Evolutionary conservation across 2,329 filamentous ascomycete species (phyloP).

Genomic region (Talaromyces funiculosus): DNA sequence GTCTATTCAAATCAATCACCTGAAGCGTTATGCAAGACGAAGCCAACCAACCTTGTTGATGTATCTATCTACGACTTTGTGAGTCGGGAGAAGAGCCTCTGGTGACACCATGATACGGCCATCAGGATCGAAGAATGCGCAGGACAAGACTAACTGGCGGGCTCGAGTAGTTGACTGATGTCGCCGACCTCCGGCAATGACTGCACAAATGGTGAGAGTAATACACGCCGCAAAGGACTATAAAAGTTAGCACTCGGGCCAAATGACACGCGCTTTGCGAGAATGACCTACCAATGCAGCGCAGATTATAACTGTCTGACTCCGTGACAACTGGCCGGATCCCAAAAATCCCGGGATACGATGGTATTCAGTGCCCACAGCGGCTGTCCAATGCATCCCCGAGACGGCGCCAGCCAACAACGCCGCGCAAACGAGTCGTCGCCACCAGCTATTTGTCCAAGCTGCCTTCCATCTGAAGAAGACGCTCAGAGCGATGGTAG

Average conservation of each 20-base stretch:
- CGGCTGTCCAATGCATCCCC: conserved; percentile 82
- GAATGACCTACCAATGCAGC: conserved; percentile 56
- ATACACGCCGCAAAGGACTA: conserved; percentile 59
- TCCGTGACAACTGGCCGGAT: conserved; percentile 48
- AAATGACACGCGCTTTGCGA: neutral
- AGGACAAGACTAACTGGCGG: conserved; percentile 52
- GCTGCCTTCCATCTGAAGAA: conserved; percentile 72
- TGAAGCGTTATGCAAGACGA: neutral
- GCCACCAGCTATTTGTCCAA: conserved; percentile 77
- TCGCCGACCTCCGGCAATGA: conserved; percentile 50
- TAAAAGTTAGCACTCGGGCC: conserved; percentile 7
- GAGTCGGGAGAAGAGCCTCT: conserved; percentile 38
- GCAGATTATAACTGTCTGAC: conserved; percentile 67
- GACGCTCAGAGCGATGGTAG: conserved; percentile 61
- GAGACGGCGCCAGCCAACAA: conserved; percentile 69
- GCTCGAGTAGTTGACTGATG: conserved; percentile 54
- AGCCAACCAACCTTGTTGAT: conserved; percentile 53
- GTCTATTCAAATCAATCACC: conserved; percentile 30
- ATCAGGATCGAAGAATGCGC: conserved; percentile 40
- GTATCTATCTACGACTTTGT: conserved; percentile 75
- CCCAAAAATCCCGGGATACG: conserved; percentile 44
- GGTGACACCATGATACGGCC: conserved; percentile 44
- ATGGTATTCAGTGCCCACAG: conserved; percentile 63
- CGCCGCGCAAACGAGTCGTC: conserved; percentile 60
- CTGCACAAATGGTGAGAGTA: conserved; percentile 52